Evolutionary conservation across 345 rosid species (phyloP).

Genomic region (Dipteronia dyeriana): DNA sequence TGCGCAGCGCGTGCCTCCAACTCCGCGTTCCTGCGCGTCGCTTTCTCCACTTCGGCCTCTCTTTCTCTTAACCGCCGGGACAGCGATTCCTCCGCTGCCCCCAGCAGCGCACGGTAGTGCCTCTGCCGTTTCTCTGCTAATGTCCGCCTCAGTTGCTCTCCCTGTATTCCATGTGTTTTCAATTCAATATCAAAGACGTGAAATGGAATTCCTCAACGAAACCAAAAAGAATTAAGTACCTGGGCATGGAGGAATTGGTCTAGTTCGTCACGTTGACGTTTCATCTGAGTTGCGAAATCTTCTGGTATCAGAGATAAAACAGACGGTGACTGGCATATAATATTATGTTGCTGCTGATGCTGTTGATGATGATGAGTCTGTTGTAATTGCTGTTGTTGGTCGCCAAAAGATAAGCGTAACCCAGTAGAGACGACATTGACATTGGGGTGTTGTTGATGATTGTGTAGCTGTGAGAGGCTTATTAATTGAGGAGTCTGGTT

Average conservation of each 20-base stretch:
- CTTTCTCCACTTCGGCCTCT: slow-evolving; percentile 72
- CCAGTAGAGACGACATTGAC: slow-evolving; percentile 83
- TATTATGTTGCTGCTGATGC: slow-evolving; percentile 32
- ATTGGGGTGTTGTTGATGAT: slow-evolving; percentile 36
- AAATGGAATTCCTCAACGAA: neutral
- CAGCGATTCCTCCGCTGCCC: slow-evolving; percentile 67
- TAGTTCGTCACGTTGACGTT: slow-evolving; percentile 71
- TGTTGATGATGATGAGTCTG: slow-evolving; percentile 31
- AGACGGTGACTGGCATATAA: slow-evolving; percentile 32
- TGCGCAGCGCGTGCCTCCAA: slow-evolving; percentile 84
- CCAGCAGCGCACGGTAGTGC: slow-evolving; percentile 74
- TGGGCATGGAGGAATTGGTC: slow-evolving; percentile 76
- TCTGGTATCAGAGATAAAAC: slow-evolving; percentile 39
- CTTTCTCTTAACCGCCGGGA: slow-evolving; percentile 61
- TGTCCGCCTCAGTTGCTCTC: slow-evolving; percentile 73
- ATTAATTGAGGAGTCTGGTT: slow-evolving; percentile 53
- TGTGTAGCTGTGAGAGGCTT: slow-evolving; percentile 58
- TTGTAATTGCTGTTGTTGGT: slow-evolving; percentile 42
- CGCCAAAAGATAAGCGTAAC: slow-evolving; percentile 66
- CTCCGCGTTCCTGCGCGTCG: slow-evolving; percentile 73
- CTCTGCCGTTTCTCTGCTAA: slow-evolving; percentile 71
- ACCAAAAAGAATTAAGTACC: slow-evolving; percentile 37
- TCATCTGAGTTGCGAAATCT: slow-evolving; percentile 61
- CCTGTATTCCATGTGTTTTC: slow-evolving; percentile 34
- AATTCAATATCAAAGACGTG: no score